Percentiles rank a stretch among this genome's conserved stretches.
These are phyloP conservation scores for Gynostemma pentaphyllum DNA, from an alignment of 306 rosid genomes.

Conservation along the genomic window DNA sequence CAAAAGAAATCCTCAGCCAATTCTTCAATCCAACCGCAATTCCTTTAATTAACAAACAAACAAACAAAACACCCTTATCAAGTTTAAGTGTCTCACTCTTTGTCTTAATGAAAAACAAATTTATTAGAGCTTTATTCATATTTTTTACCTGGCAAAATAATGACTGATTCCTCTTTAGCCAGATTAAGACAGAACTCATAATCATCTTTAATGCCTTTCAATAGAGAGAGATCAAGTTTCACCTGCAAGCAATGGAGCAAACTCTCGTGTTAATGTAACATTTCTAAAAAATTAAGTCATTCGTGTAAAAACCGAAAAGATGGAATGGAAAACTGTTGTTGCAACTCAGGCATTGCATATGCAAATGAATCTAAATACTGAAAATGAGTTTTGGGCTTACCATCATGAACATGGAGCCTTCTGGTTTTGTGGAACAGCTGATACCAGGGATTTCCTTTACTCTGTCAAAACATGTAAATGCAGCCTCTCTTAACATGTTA, in stretches of 20 bases:
- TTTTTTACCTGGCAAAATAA: conserved; percentile 27
- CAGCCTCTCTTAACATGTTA: conserved; percentile 18
- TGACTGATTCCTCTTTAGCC: conserved; percentile 31
- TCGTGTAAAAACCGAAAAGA: too few species aligned
- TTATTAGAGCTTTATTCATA: neutral
- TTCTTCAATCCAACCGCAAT: conserved; percentile 31
- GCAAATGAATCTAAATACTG: neutral
- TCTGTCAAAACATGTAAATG: conserved; percentile 16
- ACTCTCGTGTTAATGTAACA: neutral
- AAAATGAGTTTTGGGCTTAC: conserved; percentile 7
- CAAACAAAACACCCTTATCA: too few species aligned
- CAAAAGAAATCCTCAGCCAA: conserved; percentile 39
- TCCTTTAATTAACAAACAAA: conserved; percentile 15
- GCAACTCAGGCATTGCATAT: neutral
- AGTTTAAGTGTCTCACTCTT: too few species aligned
- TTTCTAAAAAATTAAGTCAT: too few species aligned
- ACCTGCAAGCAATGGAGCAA: conserved; percentile 23
- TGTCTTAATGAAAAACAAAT: neutral
- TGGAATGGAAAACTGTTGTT: too few species aligned
- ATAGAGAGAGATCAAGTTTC: conserved; percentile 24
- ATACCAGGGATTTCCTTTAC: conserved; percentile 30
- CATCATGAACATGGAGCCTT: conserved; percentile 39
- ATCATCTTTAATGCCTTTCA: conserved; percentile 38
- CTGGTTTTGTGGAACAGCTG: conserved; percentile 32
- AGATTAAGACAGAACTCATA: conserved; percentile 33